These are phyloP conservation scores for Urostyla sp. DNA, from an alignment of 73 alveolate species.

Conservation along the genomic window DNA sequence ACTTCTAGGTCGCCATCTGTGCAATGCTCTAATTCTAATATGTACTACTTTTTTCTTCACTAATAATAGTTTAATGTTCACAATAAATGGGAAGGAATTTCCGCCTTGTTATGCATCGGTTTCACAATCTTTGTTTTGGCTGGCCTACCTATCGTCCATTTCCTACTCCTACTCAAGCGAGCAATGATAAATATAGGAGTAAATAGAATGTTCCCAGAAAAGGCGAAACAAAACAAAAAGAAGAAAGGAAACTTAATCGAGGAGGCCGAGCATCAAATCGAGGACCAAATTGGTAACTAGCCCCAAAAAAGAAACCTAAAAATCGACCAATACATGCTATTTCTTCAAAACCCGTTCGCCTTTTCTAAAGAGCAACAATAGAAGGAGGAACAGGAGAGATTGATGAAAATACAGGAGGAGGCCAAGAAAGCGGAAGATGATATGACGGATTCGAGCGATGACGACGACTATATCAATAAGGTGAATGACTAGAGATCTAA, in stretches of 20 bases:
- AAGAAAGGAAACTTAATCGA: constrained; percentile 10
- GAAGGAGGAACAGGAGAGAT: background rate
- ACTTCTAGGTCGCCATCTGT: constrained; percentile 4
- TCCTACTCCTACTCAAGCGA: background rate
- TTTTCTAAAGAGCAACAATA: too few relatives aligned
- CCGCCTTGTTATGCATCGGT: constrained; percentile 1
- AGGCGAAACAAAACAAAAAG: background rate
- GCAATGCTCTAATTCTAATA: constrained; percentile 12
- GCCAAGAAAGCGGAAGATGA: constrained; percentile 1
- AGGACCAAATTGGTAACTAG: background rate
- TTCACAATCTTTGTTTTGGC: constrained; percentile 9
- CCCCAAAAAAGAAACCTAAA: background rate
- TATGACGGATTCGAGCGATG: constrained; percentile 45
- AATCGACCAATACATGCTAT: too few relatives aligned
- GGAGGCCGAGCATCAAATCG: constrained; percentile 4
- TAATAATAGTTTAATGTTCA: background rate
- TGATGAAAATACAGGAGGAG: constrained; percentile 3
- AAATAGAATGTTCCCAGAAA: constrained; percentile 5
- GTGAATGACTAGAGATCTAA: background rate
- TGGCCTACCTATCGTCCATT: constrained; percentile 16
- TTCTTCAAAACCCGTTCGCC: too few relatives aligned
- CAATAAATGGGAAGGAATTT: background rate
- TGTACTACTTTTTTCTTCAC: background rate
- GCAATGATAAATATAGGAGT: constrained; percentile 21
- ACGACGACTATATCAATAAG: background rate